Percentiles rank a stretch among this genome's conserved stretches.
Evolutionary conservation across 176 grass and related monocot genomes (phyloP).

Genomic region (Sorghum bicolor): DNA sequence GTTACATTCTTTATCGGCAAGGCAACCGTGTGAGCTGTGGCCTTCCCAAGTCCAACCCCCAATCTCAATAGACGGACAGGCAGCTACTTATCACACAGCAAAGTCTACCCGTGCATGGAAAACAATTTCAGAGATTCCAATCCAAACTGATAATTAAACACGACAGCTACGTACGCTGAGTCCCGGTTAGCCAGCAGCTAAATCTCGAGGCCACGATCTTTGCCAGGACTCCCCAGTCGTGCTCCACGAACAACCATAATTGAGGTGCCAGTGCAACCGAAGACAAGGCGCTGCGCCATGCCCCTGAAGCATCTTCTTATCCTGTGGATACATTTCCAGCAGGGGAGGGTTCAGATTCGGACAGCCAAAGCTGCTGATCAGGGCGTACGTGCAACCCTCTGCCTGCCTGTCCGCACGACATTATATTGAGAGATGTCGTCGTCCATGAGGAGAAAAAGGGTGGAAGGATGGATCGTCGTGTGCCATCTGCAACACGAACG

Average conservation of each 20-base stretch:
- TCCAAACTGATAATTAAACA: slow-evolving; percentile 8
- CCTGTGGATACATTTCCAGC: too few species aligned
- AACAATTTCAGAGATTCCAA: background rate
- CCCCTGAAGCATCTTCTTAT: too few species aligned
- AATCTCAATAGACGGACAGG: too few species aligned
- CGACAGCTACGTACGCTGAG: slow-evolving; percentile 23
- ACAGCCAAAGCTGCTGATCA: background rate
- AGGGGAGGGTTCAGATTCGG: too few species aligned
- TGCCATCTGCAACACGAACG: too few species aligned
- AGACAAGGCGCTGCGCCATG: background rate
- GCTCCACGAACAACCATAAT: background rate
- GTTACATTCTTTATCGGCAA: slow-evolving; percentile 14
- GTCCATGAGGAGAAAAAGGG: background rate
- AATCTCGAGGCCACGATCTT: background rate
- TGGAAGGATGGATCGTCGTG: background rate
- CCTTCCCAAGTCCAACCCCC: background rate
- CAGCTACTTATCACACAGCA: background rate
- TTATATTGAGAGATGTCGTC: background rate
- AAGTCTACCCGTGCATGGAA: background rate
- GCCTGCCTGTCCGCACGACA: background rate
- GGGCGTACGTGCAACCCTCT: background rate
- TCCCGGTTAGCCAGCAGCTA: slow-evolving; percentile 11
- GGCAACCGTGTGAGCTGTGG: background rate
- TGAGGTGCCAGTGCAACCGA: background rate
- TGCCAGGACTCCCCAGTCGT: background rate